A percentile compares a stretch with the other conserved stretches of the same genome.
These are phyloP conservation scores for Leersia perrieri DNA, from an alignment of 176 grass and related monocot species.

Conservation along the genomic window DNA sequence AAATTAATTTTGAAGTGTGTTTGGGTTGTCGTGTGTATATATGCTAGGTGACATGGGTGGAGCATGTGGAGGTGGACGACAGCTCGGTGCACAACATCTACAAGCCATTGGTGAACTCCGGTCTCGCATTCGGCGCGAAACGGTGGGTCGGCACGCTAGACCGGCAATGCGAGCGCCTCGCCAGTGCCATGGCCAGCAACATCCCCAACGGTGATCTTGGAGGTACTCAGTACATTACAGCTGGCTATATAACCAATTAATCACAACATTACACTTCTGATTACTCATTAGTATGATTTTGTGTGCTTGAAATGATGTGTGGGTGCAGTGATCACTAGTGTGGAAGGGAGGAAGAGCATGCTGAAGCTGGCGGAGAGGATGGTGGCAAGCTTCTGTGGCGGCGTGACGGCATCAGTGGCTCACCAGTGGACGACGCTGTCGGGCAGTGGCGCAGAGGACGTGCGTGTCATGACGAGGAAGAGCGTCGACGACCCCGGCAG, in stretches of 20 bases:
- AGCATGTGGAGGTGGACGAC: constrained; percentile 93
- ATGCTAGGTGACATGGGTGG: constrained; percentile 90
- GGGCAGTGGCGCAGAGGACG: constrained; percentile 80
- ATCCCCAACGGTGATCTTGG: constrained; percentile 63
- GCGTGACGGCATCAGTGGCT: constrained; percentile 73
- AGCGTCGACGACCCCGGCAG: constrained; percentile 82
- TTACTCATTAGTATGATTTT: background rate
- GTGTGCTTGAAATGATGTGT: background rate
- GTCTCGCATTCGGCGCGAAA: constrained; percentile 82
- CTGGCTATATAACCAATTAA: no score
- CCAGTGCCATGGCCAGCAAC: constrained; percentile 82
- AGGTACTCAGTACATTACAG: no score
- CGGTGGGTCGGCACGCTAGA: constrained; percentile 78
- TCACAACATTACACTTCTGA: no score
- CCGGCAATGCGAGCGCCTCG: constrained; percentile 86
- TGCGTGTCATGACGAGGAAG: constrained; percentile 90
- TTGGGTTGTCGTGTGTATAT: background rate
- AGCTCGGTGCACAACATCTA: constrained; percentile 85
- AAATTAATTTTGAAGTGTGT: background rate
- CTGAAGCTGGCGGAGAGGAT: constrained; percentile 93
- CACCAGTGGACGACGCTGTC: constrained; percentile 95
- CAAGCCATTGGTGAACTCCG: constrained; percentile 91
- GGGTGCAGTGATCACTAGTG: constrained; percentile 71
- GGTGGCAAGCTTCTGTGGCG: constrained; percentile 92
- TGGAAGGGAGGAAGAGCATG: constrained; percentile 93